phyloP scores from a whole-genome alignment of 2,329 filamentous ascomycete species.

The Cordyceps tenuipes region DNA sequence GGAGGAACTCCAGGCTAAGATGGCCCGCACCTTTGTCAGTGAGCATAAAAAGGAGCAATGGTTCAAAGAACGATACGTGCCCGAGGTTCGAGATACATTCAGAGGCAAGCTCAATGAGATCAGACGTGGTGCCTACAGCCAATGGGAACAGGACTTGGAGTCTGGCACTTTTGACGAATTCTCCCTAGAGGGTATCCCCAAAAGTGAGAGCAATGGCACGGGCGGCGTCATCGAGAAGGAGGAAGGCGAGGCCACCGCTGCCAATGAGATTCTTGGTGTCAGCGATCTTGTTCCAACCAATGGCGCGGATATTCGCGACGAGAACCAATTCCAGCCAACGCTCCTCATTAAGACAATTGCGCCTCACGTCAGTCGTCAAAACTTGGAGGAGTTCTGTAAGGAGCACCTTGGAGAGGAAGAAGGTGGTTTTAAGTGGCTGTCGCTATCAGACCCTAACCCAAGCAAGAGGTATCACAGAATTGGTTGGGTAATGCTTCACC shows the following conservation, averaged over 20 bases:
- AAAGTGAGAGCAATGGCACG: constrained; percentile 80
- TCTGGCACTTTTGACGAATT: constrained; percentile 87
- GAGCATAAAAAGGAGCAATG: constrained; percentile 94
- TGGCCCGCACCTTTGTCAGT: constrained; percentile 83
- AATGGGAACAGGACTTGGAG: constrained; percentile 85
- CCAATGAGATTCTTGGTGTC: constrained; percentile 87
- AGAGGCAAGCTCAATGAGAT: constrained; percentile 70
- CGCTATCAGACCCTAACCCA: constrained; percentile 91
- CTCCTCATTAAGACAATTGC: constrained; percentile 97
- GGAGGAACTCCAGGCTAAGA: constrained; percentile 61
- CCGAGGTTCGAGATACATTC: constrained; percentile 69
- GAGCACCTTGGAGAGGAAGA: constrained; percentile 87
- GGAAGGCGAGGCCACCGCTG: constrained; percentile 85
- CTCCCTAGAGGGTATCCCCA: constrained; percentile 86
- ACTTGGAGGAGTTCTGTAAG: constrained; percentile 89
- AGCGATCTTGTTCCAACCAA: constrained; percentile 79
- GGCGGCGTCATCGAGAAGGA: constrained; percentile 87
- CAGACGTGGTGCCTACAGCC: constrained; percentile 67
- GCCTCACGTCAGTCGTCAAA: constrained; percentile 86
- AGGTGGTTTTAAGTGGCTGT: constrained; percentile 92
- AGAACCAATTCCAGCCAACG: constrained; percentile 80
- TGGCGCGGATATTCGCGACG: constrained; percentile 81
- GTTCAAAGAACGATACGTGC: constrained; percentile 92
- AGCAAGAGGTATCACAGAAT: constrained; percentile 96
- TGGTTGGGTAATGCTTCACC: constrained; percentile 95